Conservation (phyloP, 306 rosid genomes). For the Delonix regia region DNA sequence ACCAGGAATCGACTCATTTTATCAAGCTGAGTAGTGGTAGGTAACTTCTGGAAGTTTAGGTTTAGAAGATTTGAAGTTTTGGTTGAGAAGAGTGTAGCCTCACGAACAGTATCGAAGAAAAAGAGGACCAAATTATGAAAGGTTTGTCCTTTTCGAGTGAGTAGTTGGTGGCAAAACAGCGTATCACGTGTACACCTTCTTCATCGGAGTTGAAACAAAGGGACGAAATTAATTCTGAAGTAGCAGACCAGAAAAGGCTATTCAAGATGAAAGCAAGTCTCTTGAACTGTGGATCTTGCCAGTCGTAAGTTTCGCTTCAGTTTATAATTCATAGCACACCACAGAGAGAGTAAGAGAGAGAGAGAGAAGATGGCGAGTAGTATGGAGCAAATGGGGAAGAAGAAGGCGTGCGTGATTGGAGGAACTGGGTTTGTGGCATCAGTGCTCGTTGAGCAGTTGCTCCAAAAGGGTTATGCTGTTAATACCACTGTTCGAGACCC, state of each 20-base stretch:
- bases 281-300: neutral
- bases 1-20: too few relatives aligned
- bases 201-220: too few relatives aligned
- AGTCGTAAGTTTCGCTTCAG: neutral
- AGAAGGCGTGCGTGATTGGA: conserved; percentile 76
- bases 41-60: too few relatives aligned
- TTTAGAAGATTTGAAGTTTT: too few relatives aligned
- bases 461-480: conserved; percentile 73
- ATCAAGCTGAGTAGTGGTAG: too few relatives aligned
- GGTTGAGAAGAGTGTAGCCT: too few relatives aligned
- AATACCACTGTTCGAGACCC: conserved; percentile 75
- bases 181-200: neutral
- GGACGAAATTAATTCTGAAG: neutral
- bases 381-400: conserved; percentile 24
- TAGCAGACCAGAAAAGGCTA: neutral
- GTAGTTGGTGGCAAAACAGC: neutral
- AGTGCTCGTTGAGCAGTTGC: conserved; percentile 63
- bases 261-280: neutral
- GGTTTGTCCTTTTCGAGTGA: neutral
- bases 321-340: too few relatives aligned
- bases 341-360: too few relatives aligned
- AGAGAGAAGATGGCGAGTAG: too few relatives aligned
- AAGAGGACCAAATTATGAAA: too few relatives aligned
- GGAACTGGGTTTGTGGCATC: conserved; percentile 78
- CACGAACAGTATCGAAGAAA: too few relatives aligned